Percentiles rank a stretch among this genome's conserved stretches.
Evolutionary conservation across 2,329 filamentous ascomycete genomes (phyloP).

Genomic region (Aureobasidium sp.): DNA sequence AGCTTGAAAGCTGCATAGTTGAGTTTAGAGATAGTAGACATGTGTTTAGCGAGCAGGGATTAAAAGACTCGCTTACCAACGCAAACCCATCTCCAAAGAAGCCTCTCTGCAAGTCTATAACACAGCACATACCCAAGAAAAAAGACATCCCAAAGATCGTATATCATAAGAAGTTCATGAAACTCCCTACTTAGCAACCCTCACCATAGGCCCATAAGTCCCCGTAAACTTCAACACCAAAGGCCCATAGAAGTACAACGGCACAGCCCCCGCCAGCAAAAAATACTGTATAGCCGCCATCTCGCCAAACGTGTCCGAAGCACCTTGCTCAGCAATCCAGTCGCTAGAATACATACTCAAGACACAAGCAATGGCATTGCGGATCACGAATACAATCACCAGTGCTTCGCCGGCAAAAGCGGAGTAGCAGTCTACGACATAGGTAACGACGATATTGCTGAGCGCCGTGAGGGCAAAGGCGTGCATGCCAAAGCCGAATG

Average conservation of each 20-base stretch:
- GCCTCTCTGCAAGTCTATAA: no score
- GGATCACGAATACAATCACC: constrained; percentile 27
- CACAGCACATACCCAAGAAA: no score
- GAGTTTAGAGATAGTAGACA: no score
- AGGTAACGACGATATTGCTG: constrained; percentile 26
- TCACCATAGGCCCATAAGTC: neutral
- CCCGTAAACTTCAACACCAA: neutral
- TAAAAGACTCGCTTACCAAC: no score
- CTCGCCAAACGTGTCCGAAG: constrained; percentile 22
- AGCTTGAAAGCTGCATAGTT: no score
- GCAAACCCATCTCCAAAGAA: no score
- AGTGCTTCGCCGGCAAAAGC: constrained; percentile 25
- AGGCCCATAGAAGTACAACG: neutral
- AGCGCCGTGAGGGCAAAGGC: constrained; percentile 27
- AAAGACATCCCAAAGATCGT: no score
- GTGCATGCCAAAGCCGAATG: constrained; percentile 26
- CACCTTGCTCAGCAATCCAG: constrained; percentile 22
- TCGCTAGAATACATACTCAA: constrained; percentile 25
- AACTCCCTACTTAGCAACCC: neutral
- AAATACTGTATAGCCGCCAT: constrained; percentile 25
- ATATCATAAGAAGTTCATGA: no score
- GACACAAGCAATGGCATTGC: constrained; percentile 25
- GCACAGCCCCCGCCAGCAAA: constrained; percentile 18
- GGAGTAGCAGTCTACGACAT: constrained; percentile 26
- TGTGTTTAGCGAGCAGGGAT: no score